phyloP scores from a whole-genome alignment of 2,329 filamentous ascomycete genomes.

The Pseudogymnoascus sp. region DNA sequence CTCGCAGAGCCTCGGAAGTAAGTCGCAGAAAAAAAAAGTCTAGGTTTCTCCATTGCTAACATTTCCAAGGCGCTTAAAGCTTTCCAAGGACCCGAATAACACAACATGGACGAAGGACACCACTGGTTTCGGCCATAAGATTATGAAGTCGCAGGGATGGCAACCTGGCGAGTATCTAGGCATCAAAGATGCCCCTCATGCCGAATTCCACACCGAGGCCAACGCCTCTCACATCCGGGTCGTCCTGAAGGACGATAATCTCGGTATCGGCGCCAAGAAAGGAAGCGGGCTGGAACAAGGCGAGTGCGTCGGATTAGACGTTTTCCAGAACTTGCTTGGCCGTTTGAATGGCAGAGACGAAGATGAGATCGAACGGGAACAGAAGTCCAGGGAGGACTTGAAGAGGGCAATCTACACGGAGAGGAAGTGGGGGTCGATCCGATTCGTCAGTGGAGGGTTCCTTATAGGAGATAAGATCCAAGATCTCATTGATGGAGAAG shows the following conservation, averaged over 20 bases:
- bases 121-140: constrained; percentile 77
- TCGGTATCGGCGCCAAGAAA: constrained; percentile 76
- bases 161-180: constrained; percentile 76
- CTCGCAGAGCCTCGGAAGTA: constrained; percentile 61
- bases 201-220: constrained; percentile 67
- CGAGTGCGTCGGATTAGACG: constrained; percentile 75
- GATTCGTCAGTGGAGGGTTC: constrained; percentile 81
- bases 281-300: constrained; percentile 57
- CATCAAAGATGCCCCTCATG: constrained; percentile 64
- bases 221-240: constrained; percentile 82
- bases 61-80: constrained; percentile 41
- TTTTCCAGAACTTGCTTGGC: constrained; percentile 77
- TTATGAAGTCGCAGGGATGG: constrained; percentile 86
- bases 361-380: constrained; percentile 60
- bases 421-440: constrained; percentile 68
- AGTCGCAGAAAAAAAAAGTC: constrained; percentile 17
- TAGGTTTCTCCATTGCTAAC: constrained; percentile 23
- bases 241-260: constrained; percentile 78
- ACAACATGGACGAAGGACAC: constrained; percentile 83
- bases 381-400: constrained; percentile 56
- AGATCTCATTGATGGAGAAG: constrained; percentile 33
- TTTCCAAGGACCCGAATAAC: constrained; percentile 90
- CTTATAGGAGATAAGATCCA: constrained; percentile 49
- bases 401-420: constrained; percentile 67
- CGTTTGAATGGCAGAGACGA: constrained; percentile 82